Evolutionary conservation across 192 early-diverging fungal species (phyloP), one percentile per base, ranked within the genome.

Genomic region (Coemansia sp.): DNA sequence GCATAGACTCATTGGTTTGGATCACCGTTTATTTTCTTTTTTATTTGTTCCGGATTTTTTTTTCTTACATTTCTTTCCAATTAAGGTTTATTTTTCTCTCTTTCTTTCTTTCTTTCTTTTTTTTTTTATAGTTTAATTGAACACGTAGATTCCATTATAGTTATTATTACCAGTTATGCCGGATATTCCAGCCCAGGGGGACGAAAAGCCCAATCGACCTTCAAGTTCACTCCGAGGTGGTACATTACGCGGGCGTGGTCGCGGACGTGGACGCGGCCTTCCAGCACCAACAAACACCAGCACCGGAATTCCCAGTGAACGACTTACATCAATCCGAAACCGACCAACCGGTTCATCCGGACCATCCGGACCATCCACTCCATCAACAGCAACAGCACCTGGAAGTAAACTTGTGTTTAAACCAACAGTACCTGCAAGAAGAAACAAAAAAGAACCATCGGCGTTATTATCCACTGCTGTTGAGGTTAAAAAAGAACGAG

Each of bases 391-490:
- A 0, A 12, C 64, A 5, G 2, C 34, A 15, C 35, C 11, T 35
- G 58, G 58, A 20, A 15, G 17, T 4, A 70, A 72, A 20, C 60
- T 69, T 63, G 57, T 64, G 38, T 81, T 81, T 48, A 66, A 59
- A 60, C 79, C 79, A 1, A 76, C 51, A 11, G 59, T 76, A 2
- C 79, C 73, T 0, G 70, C 54, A 1, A 57, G 74, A 14, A 58
- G 79, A 8, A 65, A 65, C 70, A 81, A 81, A 64, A 69, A 71
- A 28, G 79, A 81, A 48, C 63, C 70, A 9, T 59, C 69, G 7
- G 64, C 67, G 14, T 33, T 73, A 15, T 7, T 64, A 1, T 14
- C 66, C 12, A 48, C 3, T 4, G 15, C 22, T 8, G 64, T 62
- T 60, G 76, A 70, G 55, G 39, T 5, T 61, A 65, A 53, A n/a